Base-by-base conservation (phyloP, 345 rosid genomes). In the Hypericum androsaemum region DNA sequence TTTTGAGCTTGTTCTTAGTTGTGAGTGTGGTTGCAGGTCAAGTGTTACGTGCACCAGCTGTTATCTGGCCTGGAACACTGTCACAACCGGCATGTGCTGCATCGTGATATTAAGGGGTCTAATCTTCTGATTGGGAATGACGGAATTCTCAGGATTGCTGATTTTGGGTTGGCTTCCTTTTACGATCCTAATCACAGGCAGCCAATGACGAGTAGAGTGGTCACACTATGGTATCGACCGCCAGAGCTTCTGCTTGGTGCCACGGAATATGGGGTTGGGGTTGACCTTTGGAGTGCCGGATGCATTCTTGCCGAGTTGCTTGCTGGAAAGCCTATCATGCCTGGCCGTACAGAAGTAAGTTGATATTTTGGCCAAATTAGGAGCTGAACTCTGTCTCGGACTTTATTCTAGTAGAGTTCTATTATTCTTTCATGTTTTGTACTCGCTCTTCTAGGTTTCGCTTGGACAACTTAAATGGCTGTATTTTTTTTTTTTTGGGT, bases 211-310 rank as follows among this genome's bases (percentile, higher is more conserved):
- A 66, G 70, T 43, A 54, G 70, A 57, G 70, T 66, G 56, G 70
- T 66, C 38, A 66, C 70, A 10, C 40, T 66, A 47, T 66, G 70
- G 70, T 66, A 66, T 44, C 61, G 70, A 38, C 70, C 70, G 15
- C 70, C 70, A 3, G 70, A 66, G 57, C 61, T 66, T 41, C 65
- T 66, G 38, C 57, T 66, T 22, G 70, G 70, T 41, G 65, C 70
- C 41, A 66, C 65, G 38, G 70, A 66, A 38, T 66, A 66, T 55
- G 37, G 70, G 11, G 65, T 66, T 47, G 70, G 70, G n/a, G 65
- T 66, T 37, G 70, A 66, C 54, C 64, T 66, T 12, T 66, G 70
- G 70, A 66, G 70, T 66, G 70, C 70, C 44, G 70, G 70, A 59
- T 66, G 70, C 70, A 66, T 66, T 66, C 70, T 66, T 39, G 70